A percentile compares a stretch with the other conserved stretches of the same genome.
These are phyloP conservation scores for Penicillium sumatraense DNA, from an alignment of 2,329 filamentous ascomycete genomes.

Conservation along the genomic window DNA sequence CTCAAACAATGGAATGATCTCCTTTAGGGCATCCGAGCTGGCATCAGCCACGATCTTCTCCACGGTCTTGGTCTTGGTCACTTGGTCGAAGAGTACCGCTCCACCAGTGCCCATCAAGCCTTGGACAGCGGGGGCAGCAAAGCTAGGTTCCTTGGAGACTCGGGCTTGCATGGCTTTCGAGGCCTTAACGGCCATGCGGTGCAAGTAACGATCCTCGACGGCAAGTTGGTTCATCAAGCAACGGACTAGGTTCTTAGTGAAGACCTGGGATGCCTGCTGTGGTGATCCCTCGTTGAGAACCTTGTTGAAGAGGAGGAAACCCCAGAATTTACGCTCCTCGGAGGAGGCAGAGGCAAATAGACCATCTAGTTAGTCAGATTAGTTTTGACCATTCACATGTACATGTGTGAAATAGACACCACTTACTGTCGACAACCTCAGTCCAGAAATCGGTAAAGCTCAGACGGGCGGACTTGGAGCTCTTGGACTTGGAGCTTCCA, in stretches of 20 bases:
- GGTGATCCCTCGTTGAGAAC: conserved; percentile 63
- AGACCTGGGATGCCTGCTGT: conserved; percentile 63
- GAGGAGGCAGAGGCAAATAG: conserved; percentile 83
- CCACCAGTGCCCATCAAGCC: conserved; percentile 73
- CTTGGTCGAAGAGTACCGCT: conserved; percentile 79
- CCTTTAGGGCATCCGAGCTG: conserved; percentile 53
- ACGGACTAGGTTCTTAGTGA: conserved; percentile 81
- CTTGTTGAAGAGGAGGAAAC: conserved; percentile 84
- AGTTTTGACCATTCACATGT: not conserved
- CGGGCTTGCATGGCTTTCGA: conserved; percentile 72
- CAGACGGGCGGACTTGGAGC: conserved; percentile 43
- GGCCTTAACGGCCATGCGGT: conserved; percentile 76
- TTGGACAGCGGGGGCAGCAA: conserved; percentile 65
- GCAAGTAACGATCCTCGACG: conserved; percentile 76
- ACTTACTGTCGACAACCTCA: conserved; percentile 80
- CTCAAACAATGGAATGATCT: conserved; percentile 60
- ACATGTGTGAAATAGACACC: not conserved
- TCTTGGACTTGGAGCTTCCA: conserved; percentile 34
- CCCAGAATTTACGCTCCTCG: conserved; percentile 87
- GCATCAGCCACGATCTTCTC: conserved; percentile 72
- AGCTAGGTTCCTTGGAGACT: conserved; percentile 64
- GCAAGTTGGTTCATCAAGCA: conserved; percentile 83
- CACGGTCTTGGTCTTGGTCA: conserved; percentile 83
- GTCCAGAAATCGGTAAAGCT: conserved; percentile 80
- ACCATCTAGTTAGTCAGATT: conserved; percentile 62